Percentiles rank a stretch among this genome's conserved stretches.
Conservation (phyloP, 2,329 filamentous ascomycete species). For the Eurotiales sp. region DNA sequence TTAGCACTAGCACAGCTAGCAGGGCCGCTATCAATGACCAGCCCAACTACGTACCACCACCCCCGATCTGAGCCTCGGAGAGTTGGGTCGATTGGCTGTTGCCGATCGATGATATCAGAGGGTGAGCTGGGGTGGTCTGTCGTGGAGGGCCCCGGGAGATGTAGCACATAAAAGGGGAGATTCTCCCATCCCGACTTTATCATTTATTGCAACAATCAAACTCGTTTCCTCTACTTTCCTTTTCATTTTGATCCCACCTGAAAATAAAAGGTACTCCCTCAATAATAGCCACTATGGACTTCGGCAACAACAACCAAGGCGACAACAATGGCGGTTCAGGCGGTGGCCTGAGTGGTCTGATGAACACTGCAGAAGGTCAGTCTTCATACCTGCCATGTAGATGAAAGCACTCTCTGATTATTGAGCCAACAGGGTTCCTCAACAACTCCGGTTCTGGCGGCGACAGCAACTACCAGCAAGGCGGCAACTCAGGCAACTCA, state of each 20-base stretch:
- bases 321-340: background rate
- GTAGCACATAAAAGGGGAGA: too few relatives aligned
- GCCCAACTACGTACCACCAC: background rate
- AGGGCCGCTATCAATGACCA: background rate
- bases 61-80: background rate
- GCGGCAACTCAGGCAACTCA: background rate
- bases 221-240: background rate
- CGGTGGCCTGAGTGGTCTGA: background rate
- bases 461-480: background rate
- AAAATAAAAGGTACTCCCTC: background rate
- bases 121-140: too few relatives aligned
- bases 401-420: background rate
- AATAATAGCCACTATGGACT: background rate
- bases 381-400: background rate
- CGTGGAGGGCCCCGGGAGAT: too few relatives aligned
- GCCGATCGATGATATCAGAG: too few relatives aligned
- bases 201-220: background rate
- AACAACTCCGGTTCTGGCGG: background rate
- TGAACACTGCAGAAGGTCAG: slow-evolving; percentile 4
- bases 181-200: too few relatives aligned
- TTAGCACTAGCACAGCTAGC: background rate
- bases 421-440: background rate
- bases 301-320: background rate
- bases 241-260: background rate
- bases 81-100: too few relatives aligned